phyloP scores from a whole-genome alignment of 768 basidiomycete genomes.

The Mycena maculata region DNA sequence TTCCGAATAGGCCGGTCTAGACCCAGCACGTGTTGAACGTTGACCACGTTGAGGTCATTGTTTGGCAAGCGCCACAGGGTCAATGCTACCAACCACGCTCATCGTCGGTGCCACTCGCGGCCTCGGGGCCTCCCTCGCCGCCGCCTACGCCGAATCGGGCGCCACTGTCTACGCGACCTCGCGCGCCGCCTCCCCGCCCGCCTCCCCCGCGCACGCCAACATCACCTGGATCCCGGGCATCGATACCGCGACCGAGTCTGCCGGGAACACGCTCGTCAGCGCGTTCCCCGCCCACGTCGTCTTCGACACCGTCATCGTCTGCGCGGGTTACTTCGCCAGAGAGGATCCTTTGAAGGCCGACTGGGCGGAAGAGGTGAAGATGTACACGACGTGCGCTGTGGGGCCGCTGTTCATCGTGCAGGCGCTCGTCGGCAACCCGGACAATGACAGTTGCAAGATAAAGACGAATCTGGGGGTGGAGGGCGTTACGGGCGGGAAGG shows the following conservation, averaged over 20 bases:
- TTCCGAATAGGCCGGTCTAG: too few species aligned
- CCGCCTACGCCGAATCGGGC: slow-evolving; percentile 39
- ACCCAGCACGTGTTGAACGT: too few species aligned
- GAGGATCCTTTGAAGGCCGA: slow-evolving; percentile 51
- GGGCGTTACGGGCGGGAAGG: slow-evolving; percentile 37
- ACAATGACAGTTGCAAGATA: too few species aligned
- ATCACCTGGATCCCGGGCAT: slow-evolving; percentile 48
- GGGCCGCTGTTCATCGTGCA: slow-evolving; percentile 53
- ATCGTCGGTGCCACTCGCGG: slow-evolving; percentile 60
- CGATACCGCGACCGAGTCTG: slow-evolving; percentile 48
- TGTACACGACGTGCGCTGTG: slow-evolving; percentile 59
- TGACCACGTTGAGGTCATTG: too few species aligned
- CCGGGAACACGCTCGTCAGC: slow-evolving; percentile 49
- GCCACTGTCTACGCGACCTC: slow-evolving; percentile 53
- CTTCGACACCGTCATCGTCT: slow-evolving; percentile 50
- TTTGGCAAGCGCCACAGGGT: too few species aligned
- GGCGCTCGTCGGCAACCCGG: slow-evolving; percentile 27
- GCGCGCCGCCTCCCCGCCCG: slow-evolving; percentile 39
- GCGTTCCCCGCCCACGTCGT: slow-evolving; percentile 42
- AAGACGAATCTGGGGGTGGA: slow-evolving; percentile 11
- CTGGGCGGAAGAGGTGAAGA: slow-evolving; percentile 54
- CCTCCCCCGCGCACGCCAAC: slow-evolving; percentile 48
- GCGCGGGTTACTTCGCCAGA: slow-evolving; percentile 43
- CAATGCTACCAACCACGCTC: slow-evolving; percentile 39
- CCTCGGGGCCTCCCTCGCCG: slow-evolving; percentile 53